These are phyloP conservation scores for Penicillium alfredii DNA, from an alignment of 495 filamentous ascomycete species.

Conservation along the genomic window DNA sequence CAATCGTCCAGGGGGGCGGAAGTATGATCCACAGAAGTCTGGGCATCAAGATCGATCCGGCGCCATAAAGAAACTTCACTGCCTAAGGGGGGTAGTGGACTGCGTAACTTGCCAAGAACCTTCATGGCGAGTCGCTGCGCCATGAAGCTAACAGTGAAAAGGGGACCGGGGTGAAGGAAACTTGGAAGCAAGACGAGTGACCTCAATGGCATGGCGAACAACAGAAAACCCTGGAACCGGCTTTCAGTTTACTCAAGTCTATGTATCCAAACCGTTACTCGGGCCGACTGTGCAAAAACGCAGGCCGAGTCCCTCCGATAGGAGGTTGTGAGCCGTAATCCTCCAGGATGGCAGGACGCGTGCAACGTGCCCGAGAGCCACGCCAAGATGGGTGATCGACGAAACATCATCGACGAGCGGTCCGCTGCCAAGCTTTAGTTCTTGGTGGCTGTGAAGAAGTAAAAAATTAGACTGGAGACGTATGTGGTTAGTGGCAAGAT, in stretches of 20 bases:
- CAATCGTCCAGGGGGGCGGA: not conserved
- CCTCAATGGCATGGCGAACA: no score
- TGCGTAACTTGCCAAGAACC: conserved; percentile 13
- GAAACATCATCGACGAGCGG: conserved; percentile 22
- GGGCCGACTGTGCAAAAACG: conserved; percentile 6
- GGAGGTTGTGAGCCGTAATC: conserved; percentile 1
- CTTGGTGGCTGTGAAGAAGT: conserved; percentile 20
- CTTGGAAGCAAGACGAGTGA: no score
- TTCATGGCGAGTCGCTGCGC: no score
- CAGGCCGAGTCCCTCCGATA: conserved; percentile 5
- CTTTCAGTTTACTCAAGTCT: conserved; percentile 11
- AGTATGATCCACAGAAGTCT: conserved; percentile 11
- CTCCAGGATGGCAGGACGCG: no score
- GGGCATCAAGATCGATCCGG: conserved; percentile 7
- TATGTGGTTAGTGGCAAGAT: no score
- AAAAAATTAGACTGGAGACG: no score
- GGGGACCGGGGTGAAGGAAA: no score
- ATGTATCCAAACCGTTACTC: conserved; percentile 11
- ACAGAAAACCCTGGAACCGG: no score
- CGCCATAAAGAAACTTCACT: conserved; percentile 13
- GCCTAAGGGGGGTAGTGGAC: conserved; percentile 15
- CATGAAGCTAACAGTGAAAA: no score
- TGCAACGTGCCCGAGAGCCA: conserved; percentile 17
- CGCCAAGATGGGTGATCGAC: conserved; percentile 37
- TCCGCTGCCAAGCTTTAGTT: conserved; percentile 36